These are phyloP conservation scores for Penicillium maclennaniae DNA, from an alignment of 495 filamentous ascomycete genomes.

Conservation along the genomic window DNA sequence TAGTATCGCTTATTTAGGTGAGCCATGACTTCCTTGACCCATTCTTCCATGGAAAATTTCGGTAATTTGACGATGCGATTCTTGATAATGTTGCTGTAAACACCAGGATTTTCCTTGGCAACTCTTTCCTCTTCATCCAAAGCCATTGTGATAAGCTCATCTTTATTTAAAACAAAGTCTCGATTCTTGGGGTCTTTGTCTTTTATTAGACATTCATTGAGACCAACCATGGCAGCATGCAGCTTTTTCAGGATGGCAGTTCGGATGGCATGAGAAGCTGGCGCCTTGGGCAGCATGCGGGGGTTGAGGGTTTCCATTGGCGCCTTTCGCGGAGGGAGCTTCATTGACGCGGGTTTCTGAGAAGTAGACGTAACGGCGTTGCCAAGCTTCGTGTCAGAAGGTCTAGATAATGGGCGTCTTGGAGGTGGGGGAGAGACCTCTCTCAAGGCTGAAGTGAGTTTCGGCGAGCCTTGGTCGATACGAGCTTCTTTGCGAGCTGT, in stretches of 20 bases:
- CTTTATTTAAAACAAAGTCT: constrained; percentile 56
- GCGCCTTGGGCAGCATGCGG: constrained; percentile 66
- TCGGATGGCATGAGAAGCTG: constrained; percentile 65
- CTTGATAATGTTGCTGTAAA: constrained; percentile 82
- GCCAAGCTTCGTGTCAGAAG: constrained; percentile 6
- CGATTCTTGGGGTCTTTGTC: constrained; percentile 53
- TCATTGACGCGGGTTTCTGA: background rate
- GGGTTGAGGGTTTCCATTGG: constrained; percentile 66
- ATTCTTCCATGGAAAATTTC: constrained; percentile 65
- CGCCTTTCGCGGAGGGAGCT: constrained; percentile 32
- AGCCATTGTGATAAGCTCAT: constrained; percentile 71
- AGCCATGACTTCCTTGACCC: constrained; percentile 48
- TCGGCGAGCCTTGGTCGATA: background rate
- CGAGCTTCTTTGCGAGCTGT: background rate
- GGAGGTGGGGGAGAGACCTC: constrained; percentile 42
- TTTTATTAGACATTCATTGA: constrained; percentile 57
- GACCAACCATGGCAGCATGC: constrained; percentile 65
- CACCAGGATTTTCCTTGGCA: constrained; percentile 57
- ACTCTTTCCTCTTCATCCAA: constrained; percentile 81
- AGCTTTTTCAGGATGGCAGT: constrained; percentile 65
- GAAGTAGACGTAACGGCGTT: constrained; percentile 7
- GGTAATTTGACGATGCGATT: constrained; percentile 69
- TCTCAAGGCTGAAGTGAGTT: constrained; percentile 24
- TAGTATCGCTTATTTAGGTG: constrained; percentile 44
- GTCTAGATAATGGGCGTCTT: constrained; percentile 13